These are phyloP conservation scores for Paradendryphiella salina DNA, from an alignment of 2,329 filamentous ascomycete genomes.

Conservation along the genomic window DNA sequence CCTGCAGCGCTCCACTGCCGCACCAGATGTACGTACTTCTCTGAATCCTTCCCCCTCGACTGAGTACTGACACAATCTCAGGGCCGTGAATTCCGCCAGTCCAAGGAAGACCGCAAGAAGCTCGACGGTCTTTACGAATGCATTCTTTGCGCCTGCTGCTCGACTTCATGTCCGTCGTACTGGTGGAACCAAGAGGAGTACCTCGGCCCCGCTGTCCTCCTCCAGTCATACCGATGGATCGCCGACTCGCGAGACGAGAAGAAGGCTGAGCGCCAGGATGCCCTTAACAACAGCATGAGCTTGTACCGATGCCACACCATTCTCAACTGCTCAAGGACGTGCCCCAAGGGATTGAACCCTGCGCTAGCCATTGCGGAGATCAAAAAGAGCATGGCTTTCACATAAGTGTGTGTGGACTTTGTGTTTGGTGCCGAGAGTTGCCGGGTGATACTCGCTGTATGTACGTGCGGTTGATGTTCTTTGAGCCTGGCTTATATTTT, in stretches of 20 bases:
- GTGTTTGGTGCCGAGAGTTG: neutral
- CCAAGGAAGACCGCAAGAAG: conserved; percentile 90
- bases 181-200: conserved; percentile 99
- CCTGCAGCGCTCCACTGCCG: conserved; percentile 84
- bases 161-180: conserved; percentile 98
- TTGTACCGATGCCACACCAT: conserved; percentile 99
- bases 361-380: conserved; percentile 95
- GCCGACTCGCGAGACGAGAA: conserved; percentile 92
- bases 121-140: conserved; percentile 98
- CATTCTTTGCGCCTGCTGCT: conserved; percentile 99
- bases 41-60: neutral
- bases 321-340: conserved; percentile 96
- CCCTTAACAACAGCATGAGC: conserved; percentile 98
- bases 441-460: conserved; percentile 8
- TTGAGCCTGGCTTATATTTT: conserved; percentile 15
- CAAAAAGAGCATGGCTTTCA: conserved; percentile 89
- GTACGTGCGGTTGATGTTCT: conserved; percentile 9
- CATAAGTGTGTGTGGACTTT: conserved; percentile 20
- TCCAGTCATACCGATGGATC: conserved; percentile 98
- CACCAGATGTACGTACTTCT: conserved; percentile 76
- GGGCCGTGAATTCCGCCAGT: conserved; percentile 92
- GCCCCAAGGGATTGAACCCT: conserved; percentile 97
- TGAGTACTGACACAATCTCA: conserved; percentile 47
- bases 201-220: conserved; percentile 91
- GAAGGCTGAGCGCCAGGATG: conserved; percentile 82